Conservation (phyloP, 164 flowering plant genomes). For the Paratinospora sagittata region DNA sequence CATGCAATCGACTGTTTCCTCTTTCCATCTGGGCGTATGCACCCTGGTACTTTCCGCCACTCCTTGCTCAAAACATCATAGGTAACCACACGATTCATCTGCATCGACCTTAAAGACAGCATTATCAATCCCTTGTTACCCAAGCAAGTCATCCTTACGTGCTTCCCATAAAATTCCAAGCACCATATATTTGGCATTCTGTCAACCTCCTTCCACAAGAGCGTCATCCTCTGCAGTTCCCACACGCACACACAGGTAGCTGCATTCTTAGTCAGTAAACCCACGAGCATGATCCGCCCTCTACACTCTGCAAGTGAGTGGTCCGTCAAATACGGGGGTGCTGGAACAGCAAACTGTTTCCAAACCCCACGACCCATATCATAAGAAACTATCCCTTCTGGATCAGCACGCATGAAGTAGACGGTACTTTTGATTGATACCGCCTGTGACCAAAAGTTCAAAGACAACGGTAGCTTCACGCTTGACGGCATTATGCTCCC, state of each 20-base stretch:
- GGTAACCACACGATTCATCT: constrained; percentile 76
- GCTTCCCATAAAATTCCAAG: constrained; percentile 99
- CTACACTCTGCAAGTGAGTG: constrained; percentile 74
- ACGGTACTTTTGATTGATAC: constrained; percentile 44
- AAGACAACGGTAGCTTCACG: constrained; percentile 63
- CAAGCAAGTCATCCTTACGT: constrained; percentile 89
- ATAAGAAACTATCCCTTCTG: constrained; percentile 81
- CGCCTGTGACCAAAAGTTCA: constrained; percentile 73
- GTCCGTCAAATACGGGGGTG: constrained; percentile 60
- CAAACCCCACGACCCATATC: constrained; percentile 61
- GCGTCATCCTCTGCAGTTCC: constrained; percentile 99
- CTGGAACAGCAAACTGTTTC: constrained; percentile 74
- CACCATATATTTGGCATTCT: constrained; percentile 99
- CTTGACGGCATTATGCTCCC: constrained; percentile 54
- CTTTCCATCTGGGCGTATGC: constrained; percentile 56
- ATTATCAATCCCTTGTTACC: constrained; percentile 89
- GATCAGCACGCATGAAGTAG: constrained; percentile 79
- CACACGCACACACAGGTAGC: constrained; percentile 97
- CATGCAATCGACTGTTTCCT: constrained; percentile 85
- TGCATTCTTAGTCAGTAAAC: constrained; percentile 84
- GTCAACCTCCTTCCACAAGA: constrained; percentile 99
- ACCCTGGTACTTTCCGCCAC: constrained; percentile 82
- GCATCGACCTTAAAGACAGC: constrained; percentile 74
- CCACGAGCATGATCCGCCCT: constrained; percentile 81
- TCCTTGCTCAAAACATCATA: constrained; percentile 57